phyloP scores from a whole-genome alignment of 140 eudicot genomes.

The Artemisia princeps region DNA sequence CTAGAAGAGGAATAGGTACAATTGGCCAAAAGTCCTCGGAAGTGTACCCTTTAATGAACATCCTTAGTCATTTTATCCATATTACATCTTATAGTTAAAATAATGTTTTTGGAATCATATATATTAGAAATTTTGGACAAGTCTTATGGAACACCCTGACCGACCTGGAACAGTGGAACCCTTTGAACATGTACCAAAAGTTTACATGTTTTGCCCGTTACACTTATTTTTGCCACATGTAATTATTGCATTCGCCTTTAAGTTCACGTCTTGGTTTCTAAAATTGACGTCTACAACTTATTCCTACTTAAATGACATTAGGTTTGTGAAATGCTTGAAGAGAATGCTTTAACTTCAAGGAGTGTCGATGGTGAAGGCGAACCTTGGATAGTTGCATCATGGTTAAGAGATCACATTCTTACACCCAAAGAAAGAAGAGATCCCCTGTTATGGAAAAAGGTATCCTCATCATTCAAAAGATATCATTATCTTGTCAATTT shows the following conservation, averaged over 20 bases:
- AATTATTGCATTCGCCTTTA: neutral
- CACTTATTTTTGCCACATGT: neutral
- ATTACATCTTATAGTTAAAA: too few species aligned
- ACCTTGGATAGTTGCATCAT: constrained; percentile 83
- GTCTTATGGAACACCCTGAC: too few species aligned
- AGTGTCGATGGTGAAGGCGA: constrained; percentile 49
- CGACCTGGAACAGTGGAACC: too few species aligned
- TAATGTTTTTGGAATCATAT: too few species aligned
- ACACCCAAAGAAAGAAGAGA: constrained; percentile 74
- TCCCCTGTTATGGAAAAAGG: constrained; percentile 77
- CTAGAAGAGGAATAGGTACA: too few species aligned
- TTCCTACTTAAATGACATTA: constrained; percentile 24
- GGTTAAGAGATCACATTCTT: constrained; percentile 83
- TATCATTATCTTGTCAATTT: neutral
- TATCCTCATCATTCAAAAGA: constrained; percentile 23
- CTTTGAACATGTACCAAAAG: neutral
- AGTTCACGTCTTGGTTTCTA: too few species aligned
- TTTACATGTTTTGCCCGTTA: neutral
- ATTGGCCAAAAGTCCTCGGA: too few species aligned
- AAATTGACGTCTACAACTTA: neutral
- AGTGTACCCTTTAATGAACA: too few species aligned
- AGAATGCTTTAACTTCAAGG: constrained; percentile 50
- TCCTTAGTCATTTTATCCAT: too few species aligned
- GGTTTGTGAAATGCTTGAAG: constrained; percentile 86
- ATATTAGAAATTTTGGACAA: too few species aligned